Evolutionary conservation across 2,329 filamentous ascomycete genomes (phyloP), one percentile per base, ranked within the genome.

Genomic region (Monilinia fructigena): DNA sequence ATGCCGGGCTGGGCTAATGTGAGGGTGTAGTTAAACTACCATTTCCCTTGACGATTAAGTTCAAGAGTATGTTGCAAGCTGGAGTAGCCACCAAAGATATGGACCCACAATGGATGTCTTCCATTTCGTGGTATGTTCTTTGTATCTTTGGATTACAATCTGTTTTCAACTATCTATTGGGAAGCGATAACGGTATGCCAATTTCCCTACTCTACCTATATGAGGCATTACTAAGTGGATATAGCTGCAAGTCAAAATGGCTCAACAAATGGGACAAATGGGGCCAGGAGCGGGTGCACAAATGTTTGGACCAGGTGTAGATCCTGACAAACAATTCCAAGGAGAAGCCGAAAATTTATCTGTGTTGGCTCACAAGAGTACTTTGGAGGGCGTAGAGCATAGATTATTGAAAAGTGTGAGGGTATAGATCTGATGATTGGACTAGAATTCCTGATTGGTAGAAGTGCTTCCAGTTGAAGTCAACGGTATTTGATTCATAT

Each of bases 61-160:
- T 99, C 85, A 99, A 99, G 84, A 95, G 92, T 72, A 99, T 99
- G 95, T 84, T 99, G 63, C 95, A 99, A 81, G 94, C 94, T 53
- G 95, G 95, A 74, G 94, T 99, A 55, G 93, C 93, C 70, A 99
- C 96, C 35, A 90, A 89, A 75, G 95, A 99, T 77, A 89, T 99
- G 81, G 96, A 99, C 76, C 95, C 97, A 14, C 86, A 94, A 79
- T 99, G 95, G 95, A 97, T 99, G 80, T 97, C 93, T 0, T 97
- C 93, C 79, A 88, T 99, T 78, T 97, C 93, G 68, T 99, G 95
- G 93, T 99, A 99, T 82, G 98, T 99, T 77, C 81, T 99, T 72
- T 98, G 96, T 75, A 88, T 99, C 70, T 98, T 99, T 77, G 95
- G 96, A 56, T 83, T 99, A 67, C 94, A 98, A 78, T 92, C 94